phyloP scores from a whole-genome alignment of 306 rosid genomes.

The Boehmeria nivea region DNA sequence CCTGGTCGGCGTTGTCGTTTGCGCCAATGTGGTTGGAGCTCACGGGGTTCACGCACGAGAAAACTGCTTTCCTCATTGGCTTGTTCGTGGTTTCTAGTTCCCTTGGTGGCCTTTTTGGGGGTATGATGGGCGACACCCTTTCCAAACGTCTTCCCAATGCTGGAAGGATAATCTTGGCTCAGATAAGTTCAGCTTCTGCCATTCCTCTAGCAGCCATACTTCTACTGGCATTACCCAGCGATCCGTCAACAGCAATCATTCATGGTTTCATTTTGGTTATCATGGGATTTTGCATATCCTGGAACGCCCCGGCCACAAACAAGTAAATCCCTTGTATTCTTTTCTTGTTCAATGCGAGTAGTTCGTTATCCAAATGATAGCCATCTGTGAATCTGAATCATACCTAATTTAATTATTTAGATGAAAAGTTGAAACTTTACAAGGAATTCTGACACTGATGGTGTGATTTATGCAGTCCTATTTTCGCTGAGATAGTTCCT shows the following conservation, averaged over 20 bases:
- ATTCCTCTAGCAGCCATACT: slow-evolving; percentile 78
- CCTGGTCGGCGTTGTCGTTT: slow-evolving; percentile 89
- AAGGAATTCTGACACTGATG: slow-evolving; percentile 5
- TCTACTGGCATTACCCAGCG: slow-evolving; percentile 55
- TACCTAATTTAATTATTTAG: too few relatives aligned
- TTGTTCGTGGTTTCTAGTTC: slow-evolving; percentile 69
- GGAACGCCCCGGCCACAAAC: slow-evolving; percentile 93
- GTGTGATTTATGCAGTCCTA: slow-evolving; percentile 57
- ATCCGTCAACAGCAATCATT: slow-evolving; percentile 43
- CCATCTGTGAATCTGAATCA: too few relatives aligned
- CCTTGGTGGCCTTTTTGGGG: slow-evolving; percentile 85
- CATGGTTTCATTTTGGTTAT: slow-evolving; percentile 57
- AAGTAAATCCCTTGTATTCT: slow-evolving; percentile 44
- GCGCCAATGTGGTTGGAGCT: slow-evolving; percentile 97
- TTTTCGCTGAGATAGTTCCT: slow-evolving; percentile 97
- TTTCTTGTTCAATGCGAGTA: background rate
- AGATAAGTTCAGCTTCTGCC: slow-evolving; percentile 86
- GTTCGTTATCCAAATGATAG: too few relatives aligned
- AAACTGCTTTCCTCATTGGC: slow-evolving; percentile 73
- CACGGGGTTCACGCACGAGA: slow-evolving; percentile 67
- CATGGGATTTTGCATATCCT: slow-evolving; percentile 74
- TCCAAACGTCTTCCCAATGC: slow-evolving; percentile 62
- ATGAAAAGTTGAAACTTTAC: background rate
- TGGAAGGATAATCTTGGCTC: slow-evolving; percentile 84
- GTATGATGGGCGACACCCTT: slow-evolving; percentile 79